phyloP scores from a whole-genome alignment of 108 stramenopile genomes.

The Cyclotella sp. region DNA sequence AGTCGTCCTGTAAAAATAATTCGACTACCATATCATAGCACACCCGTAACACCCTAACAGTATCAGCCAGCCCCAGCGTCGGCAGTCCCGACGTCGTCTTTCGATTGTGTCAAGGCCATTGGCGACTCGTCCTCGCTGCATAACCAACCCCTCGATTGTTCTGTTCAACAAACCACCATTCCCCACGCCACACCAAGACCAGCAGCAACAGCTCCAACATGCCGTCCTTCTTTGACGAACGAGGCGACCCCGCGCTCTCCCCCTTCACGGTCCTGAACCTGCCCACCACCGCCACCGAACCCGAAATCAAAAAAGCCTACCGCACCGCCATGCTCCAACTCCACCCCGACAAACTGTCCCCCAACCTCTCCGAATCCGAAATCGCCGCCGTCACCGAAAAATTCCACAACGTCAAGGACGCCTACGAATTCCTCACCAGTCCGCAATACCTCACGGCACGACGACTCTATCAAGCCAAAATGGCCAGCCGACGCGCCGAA shows the following conservation, averaged over 20 bases:
- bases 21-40: no score
- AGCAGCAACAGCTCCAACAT: conserved; percentile 2
- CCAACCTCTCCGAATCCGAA: conserved; percentile 11
- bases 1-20: no score
- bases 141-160: no score
- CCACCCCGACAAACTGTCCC: conserved; percentile 49
- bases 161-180: no score
- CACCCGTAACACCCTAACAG: no score
- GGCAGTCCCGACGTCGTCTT: no score
- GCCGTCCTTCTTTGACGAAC: conserved; percentile 44
- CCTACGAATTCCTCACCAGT: conserved; percentile 44
- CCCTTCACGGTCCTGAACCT: conserved; percentile 40
- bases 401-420: conserved; percentile 52
- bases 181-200: not conserved
- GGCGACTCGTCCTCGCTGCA: no score
- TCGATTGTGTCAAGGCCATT: no score
- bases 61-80: no score
- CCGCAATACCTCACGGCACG: conserved; percentile 38
- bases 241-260: conserved; percentile 37
- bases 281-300: conserved; percentile 32
- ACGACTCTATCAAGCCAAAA: conserved; percentile 37
- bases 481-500: conserved; percentile 37
- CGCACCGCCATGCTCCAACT: conserved; percentile 47
- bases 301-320: conserved; percentile 46
- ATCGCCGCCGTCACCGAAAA: conserved; percentile 38